Evolutionary conservation across 2,329 filamentous ascomycete genomes (phyloP).

Genomic region (Neophaeococcomyces mojaviensis): DNA sequence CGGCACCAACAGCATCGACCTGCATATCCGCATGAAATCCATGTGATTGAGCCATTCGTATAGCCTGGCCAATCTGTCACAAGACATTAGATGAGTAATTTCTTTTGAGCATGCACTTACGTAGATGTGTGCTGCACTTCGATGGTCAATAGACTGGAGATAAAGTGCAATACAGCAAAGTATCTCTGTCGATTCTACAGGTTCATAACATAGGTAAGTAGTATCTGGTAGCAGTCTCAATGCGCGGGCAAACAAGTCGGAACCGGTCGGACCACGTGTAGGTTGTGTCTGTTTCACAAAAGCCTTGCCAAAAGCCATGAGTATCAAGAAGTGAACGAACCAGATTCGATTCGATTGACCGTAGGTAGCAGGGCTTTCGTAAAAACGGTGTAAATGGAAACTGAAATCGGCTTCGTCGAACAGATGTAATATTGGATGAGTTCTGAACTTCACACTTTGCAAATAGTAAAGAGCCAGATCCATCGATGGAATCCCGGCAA

Average conservation of each 20-base stretch:
- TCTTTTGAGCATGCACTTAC: conserved; percentile 26
- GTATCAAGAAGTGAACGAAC: conserved; percentile 47
- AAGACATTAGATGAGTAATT: not conserved
- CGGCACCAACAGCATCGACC: conserved; percentile 33
- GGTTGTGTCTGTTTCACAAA: conserved; percentile 42
- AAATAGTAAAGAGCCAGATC: conserved; percentile 48
- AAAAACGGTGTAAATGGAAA: conserved; percentile 35
- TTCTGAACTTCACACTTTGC: conserved; percentile 51
- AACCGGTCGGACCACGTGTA: no score
- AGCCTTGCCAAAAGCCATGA: conserved; percentile 50
- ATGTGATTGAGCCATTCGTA: conserved; percentile 42
- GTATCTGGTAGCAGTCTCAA: conserved; percentile 39
- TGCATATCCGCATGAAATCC: conserved; percentile 50
- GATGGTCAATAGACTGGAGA: conserved; percentile 44
- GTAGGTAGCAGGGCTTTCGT: conserved; percentile 28
- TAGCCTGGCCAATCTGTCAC: conserved; percentile 44
- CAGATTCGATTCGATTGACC: conserved; percentile 33
- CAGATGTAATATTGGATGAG: conserved; percentile 46
- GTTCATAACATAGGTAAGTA: conserved; percentile 35
- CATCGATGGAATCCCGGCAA: conserved; percentile 39
- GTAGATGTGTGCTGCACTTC: conserved; percentile 40
- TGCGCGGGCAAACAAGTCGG: conserved; percentile 40
- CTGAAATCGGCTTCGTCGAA: conserved; percentile 49
- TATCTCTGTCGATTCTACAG: conserved; percentile 43
- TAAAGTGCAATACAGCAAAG: conserved; percentile 48